A percentile compares a stretch with the other conserved stretches of the same genome.
Conservation (phyloP, 495 filamentous ascomycete species). For the Podospora comata region DNA sequence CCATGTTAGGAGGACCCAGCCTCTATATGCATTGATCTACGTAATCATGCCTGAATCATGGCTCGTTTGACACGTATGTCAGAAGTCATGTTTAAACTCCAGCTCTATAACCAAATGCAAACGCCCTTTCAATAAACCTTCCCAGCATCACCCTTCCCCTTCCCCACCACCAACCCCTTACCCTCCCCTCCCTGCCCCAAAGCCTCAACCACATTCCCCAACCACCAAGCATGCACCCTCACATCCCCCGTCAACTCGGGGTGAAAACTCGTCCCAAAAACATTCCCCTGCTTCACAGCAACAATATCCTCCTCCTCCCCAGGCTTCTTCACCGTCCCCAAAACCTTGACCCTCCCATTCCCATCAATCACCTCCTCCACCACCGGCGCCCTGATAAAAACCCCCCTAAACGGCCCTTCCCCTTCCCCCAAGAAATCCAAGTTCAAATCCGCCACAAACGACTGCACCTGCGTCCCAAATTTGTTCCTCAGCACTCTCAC, state of each 20-base stretch:
- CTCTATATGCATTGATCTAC: too few species aligned
- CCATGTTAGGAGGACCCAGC: too few species aligned
- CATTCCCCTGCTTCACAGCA: slow-evolving; percentile 87
- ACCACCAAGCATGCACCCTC: slow-evolving; percentile 93
- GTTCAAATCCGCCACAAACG: slow-evolving; percentile 75
- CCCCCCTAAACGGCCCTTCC: slow-evolving; percentile 61
- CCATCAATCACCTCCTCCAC: slow-evolving; percentile 76
- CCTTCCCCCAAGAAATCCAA: slow-evolving; percentile 64
- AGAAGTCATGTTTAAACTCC: too few species aligned
- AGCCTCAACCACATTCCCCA: slow-evolving; percentile 60
- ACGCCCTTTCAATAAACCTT: background rate
- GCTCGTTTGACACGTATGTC: too few species aligned
- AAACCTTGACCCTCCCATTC: slow-evolving; percentile 55
- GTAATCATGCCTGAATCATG: too few species aligned
- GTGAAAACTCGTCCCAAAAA: slow-evolving; percentile 95
- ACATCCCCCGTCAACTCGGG: slow-evolving; percentile 88
- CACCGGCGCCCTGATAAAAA: slow-evolving; percentile 93
- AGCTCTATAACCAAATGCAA: background rate
- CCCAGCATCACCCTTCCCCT: background rate
- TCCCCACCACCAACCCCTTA: slow-evolving; percentile 15
- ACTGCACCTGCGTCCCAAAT: slow-evolving; percentile 91
- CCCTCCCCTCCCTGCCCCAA: slow-evolving; percentile 17
- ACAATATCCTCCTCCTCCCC: slow-evolving; percentile 73
- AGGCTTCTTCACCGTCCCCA: slow-evolving; percentile 48
- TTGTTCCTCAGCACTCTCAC: slow-evolving; percentile 93